These are phyloP conservation scores for Turritis glabra DNA, from an alignment of 345 rosid species.

Conservation along the genomic window DNA sequence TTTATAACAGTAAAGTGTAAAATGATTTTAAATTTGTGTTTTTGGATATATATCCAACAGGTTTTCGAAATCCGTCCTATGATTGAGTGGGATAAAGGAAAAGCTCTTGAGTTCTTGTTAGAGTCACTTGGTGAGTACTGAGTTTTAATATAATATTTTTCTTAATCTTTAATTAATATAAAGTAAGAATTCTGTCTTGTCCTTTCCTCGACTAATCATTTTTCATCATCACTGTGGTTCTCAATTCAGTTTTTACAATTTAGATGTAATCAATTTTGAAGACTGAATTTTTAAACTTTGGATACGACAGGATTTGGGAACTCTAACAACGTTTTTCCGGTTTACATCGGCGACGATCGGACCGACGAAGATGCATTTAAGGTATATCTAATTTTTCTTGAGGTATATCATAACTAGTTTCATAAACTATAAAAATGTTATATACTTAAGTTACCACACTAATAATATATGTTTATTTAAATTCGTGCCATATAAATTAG, in stretches of 20 bases:
- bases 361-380: constrained; percentile 98
- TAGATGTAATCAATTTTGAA: background rate
- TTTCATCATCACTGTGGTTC: constrained; percentile 19
- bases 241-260: background rate
- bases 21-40: background rate
- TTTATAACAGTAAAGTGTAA: background rate
- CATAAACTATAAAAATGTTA: background rate
- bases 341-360: constrained; percentile 94
- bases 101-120: constrained; percentile 87
- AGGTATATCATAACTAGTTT: background rate
- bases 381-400: constrained; percentile 45
- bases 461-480: background rate
- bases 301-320: constrained; percentile 63
- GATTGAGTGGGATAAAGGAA: constrained; percentile 95
- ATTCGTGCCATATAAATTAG: constrained; percentile 39
- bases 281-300: constrained; percentile 12
- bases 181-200: constrained; percentile 5
- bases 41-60: constrained; percentile 42
- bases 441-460: background rate
- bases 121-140: constrained; percentile 75
- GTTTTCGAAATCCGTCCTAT: constrained; percentile 88
- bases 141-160: background rate
- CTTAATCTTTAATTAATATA: background rate
- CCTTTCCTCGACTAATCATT: constrained; percentile 30
- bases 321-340: constrained; percentile 73